Evolutionary conservation across 1,284 basidiomycete genomes (phyloP).

Genomic region (Microbotryomycetes sp.): DNA sequence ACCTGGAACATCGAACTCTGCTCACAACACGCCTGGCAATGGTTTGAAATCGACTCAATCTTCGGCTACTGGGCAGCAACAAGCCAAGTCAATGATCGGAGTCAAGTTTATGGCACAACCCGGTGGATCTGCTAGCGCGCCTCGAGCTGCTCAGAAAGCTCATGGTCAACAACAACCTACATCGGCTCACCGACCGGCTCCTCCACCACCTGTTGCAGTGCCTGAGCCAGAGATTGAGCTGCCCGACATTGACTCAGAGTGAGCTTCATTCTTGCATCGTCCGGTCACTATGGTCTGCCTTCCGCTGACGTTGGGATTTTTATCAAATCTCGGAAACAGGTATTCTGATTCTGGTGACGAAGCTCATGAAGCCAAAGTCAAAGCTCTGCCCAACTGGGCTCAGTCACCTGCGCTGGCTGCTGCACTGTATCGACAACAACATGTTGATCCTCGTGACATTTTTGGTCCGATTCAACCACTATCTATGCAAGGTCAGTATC

Average conservation of each 20-base stretch:
- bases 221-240: constrained; percentile 65
- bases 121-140: neutral
- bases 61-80: constrained; percentile 9
- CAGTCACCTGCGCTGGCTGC: constrained; percentile 76
- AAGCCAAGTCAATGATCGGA: constrained; percentile 23
- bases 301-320: neutral
- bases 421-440: constrained; percentile 70
- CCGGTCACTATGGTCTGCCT: neutral
- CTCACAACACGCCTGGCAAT: constrained; percentile 13
- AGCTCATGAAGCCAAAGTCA: constrained; percentile 60
- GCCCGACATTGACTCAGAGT: constrained; percentile 85
- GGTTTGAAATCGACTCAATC: neutral
- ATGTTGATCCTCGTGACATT: constrained; percentile 76
- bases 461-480: constrained; percentile 79
- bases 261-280: constrained; percentile 27
- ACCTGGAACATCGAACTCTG: constrained; percentile 5
- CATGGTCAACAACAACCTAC: constrained; percentile 43
- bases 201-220: constrained; percentile 36
- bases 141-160: neutral
- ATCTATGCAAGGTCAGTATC: constrained; percentile 60
- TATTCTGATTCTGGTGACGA: constrained; percentile 85
- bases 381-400: constrained; percentile 71
- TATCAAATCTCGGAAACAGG: too few species aligned
- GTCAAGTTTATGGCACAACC: constrained; percentile 25
- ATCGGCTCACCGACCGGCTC: neutral